Evolutionary conservation across 2,329 filamentous ascomycete species (phyloP).

Genomic region (Claviceps spartinae): DNA sequence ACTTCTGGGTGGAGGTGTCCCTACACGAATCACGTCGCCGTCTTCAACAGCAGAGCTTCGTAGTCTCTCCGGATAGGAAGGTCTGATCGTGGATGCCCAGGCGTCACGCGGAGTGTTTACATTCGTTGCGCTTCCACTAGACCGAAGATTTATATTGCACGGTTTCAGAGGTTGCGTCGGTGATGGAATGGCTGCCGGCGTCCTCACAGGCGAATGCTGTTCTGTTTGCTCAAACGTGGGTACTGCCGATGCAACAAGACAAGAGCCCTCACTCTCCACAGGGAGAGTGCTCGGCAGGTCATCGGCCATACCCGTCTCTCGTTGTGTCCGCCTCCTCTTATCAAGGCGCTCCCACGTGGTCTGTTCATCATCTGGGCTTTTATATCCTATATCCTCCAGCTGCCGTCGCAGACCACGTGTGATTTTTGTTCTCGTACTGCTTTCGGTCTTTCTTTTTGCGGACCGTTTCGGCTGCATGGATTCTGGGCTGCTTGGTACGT

Average conservation of each 20-base stretch:
- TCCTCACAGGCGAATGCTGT: conserved; percentile 19
- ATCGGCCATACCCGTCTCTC: conserved; percentile 3
- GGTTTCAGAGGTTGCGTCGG: conserved; percentile 2
- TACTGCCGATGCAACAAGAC: conserved; percentile 20
- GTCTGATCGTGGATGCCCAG: neutral
- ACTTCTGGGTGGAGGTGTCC: neutral
- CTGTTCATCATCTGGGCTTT: conserved; percentile 7
- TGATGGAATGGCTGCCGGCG: conserved; percentile 8
- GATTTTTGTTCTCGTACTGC: conserved; percentile 7
- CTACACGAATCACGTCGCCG: neutral
- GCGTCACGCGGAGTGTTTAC: conserved; percentile 19
- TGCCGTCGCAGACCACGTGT: conserved; percentile 9
- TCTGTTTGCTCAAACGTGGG: conserved; percentile 24
- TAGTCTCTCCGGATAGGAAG: neutral
- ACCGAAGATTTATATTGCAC: conserved; percentile 9
- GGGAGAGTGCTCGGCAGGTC: conserved; percentile 9
- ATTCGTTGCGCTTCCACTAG: conserved; percentile 22
- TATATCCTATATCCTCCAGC: conserved; percentile 9
- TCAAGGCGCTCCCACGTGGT: neutral
- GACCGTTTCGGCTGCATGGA: conserved; percentile 1
- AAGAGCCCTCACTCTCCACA: conserved; percentile 14
- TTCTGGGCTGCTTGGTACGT: conserved; percentile 31
- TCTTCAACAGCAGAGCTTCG: neutral
- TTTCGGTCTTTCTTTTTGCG: neutral
- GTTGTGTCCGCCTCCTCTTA: neutral